Base-by-base conservation (phyloP, 495 filamentous ascomycete genomes). In the Physcia stellaris region DNA sequence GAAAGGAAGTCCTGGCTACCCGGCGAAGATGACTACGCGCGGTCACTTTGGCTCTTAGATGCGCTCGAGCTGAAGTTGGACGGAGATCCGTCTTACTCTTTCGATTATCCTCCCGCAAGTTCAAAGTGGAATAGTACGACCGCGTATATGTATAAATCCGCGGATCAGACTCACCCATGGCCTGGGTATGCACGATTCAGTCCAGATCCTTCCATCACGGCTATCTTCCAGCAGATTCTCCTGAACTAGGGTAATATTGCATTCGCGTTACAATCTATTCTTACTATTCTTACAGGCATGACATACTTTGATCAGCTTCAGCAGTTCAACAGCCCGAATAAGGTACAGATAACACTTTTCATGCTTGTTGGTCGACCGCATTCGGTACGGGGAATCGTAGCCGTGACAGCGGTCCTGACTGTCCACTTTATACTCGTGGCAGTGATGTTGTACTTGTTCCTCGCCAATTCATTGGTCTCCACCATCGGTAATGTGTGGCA, bases 271-370 rank as follows among this genome's bases (percentile, higher is more conserved):
- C 32, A 34, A 17, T 34, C 32, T 10, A 16, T 34, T 7, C 16
- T 34, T 7, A 34, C 32, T 34, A 17, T 34, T 7, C 17, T 34
- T 34, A 34, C 32, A 10, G 32, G 32, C 32, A 34, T 34, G 32
- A 34, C 7, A 9, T 34, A 10, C 16, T 34, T 10, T 17, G 32
- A 34, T 17, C 32, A 34, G 17, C 32, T 34, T 9, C 32, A 34
- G 32, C 32, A 17, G 17, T 34, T 34, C 16, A 34, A 34, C 16
- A 17, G 16, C 16, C 9, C 16, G 7, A 17, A 34, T 17, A 16
- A 34, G 9, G 17, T 34, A 9, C 9, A 34, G 7, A 34, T 16
- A 9, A 34, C 32, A 7, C 9, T 16, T 9, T 34, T 34, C 9
- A 34, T 34, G 9, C 7, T 34, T 34, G 32, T 34, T 16, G 17